Evolutionary conservation across 345 rosid genomes (phyloP), one percentile per base, ranked within the genome.

Genomic region (Raphanus sativus): DNA sequence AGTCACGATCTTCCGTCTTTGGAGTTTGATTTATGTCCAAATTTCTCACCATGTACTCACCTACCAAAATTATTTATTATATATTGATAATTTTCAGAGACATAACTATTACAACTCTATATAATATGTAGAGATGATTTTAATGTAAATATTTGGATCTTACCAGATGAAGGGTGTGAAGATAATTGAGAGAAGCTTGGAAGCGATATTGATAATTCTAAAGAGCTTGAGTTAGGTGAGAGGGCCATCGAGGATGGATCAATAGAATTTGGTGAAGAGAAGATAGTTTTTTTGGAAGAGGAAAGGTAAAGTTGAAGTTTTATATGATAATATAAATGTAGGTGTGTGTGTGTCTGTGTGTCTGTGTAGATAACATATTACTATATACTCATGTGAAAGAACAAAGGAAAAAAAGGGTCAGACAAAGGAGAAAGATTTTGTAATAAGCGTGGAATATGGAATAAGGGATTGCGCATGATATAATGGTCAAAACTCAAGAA

Each of bases 151-250:
- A 8, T 67, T 62, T 67, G 65, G 70, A 79, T 67, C 74, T 73
- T 84, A 88, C 93, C 93, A 36, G 87, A 81, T 50, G 77, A 73
- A 40, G 59, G 75, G 42, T 16, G 54, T 71, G 90, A 76, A 70
- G 84, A 81, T 5, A 90, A 82, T 15, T 88, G 77, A 75, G 90
- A 83, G 87, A 89, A 89, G 68, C 90, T 92, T 2, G 96, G 91
- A 62, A 84, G 87, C 15, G 96, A 89, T 32, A 94, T 90, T 52
- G 94, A 87, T 84, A 94, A 83, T 68, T 94, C 97, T 83, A 94
- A 82, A 40, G 82, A 73, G 74, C 70, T 52, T 79, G 78, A 73
- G 54, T 67, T 78, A 60, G 69, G 65, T 79, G 82, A 73, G 59
- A 61, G 3, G 77, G 69, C 78, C 82, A 79, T 79, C 65, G 78